A percentile compares a stretch with the other conserved stretches of the same genome.
Evolutionary conservation across 2,329 filamentous ascomycete species (phyloP).

Genomic region (Botrytis medusae): DNA sequence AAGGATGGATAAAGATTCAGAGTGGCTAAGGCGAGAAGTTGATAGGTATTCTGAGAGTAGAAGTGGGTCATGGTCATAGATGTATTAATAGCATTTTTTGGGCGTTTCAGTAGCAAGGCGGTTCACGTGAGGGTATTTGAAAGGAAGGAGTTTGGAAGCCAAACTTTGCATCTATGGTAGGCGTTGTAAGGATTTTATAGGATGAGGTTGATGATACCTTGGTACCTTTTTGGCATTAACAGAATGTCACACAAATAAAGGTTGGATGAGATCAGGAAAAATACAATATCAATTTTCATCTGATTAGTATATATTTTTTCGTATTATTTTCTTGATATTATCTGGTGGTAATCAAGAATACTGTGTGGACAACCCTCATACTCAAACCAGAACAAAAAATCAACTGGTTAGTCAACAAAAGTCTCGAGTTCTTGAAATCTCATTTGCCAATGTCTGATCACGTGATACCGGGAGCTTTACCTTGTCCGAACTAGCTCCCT

Average conservation of each 20-base stretch:
- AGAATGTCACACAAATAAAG: neutral
- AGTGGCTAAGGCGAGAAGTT: conserved; percentile 37
- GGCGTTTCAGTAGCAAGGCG: conserved; percentile 19
- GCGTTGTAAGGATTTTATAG: conserved; percentile 27
- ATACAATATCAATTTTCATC: neutral
- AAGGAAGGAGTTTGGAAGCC: conserved; percentile 20
- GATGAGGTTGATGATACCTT: conserved; percentile 24
- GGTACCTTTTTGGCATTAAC: conserved; percentile 23
- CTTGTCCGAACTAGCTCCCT: conserved; percentile 14
- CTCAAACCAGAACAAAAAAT: neutral
- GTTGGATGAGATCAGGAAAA: neutral
- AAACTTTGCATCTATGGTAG: conserved; percentile 26
- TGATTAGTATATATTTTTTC: neutral
- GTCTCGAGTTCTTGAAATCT: neutral
- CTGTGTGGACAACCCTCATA: neutral
- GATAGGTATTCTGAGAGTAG: conserved; percentile 32
- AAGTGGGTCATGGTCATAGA: conserved; percentile 32
- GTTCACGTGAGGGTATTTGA: conserved; percentile 13
- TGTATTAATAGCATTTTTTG: conserved; percentile 22
- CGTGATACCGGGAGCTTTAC: conserved; percentile 11
- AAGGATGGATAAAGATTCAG: conserved; percentile 40
- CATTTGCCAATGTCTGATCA: neutral
- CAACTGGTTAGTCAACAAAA: neutral
- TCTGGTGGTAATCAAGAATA: neutral
- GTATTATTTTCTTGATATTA: neutral